A percentile compares a stretch with the other conserved stretches of the same genome.
phyloP scores from a whole-genome alignment of 2,329 filamentous ascomycete genomes.

The Pseudogymnoascus verrucosus region DNA sequence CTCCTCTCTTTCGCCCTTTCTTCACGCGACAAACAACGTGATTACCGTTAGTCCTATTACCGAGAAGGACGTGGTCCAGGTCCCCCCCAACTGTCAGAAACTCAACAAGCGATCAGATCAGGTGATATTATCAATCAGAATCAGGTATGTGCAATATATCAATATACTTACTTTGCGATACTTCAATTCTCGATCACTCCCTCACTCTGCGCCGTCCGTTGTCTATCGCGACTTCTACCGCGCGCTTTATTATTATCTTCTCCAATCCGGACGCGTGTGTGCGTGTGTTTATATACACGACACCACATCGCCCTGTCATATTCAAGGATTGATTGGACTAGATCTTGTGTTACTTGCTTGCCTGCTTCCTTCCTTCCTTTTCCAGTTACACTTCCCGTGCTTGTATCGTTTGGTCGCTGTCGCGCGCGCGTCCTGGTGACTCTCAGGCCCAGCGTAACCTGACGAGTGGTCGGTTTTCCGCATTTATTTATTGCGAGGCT shows the following conservation, averaged over 20 bases:
- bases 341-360: not conserved
- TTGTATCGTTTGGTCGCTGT: not conserved
- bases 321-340: not conserved
- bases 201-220: not conserved
- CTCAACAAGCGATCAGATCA: constrained; percentile 4
- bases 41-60: constrained; percentile 5
- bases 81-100: constrained; percentile 5
- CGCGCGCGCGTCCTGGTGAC: constrained; percentile 4
- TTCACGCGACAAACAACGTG: constrained; percentile 7
- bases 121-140: constrained; percentile 8
- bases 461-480: not conserved
- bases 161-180: not conserved
- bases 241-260: constrained; percentile 8
- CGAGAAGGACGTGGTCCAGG: constrained; percentile 1
- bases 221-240: not conserved
- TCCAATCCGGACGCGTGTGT: constrained; percentile 1
- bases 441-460: not conserved
- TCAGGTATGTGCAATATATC: constrained; percentile 1
- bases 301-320: not conserved
- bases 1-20: not conserved
- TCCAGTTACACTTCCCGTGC: not conserved
- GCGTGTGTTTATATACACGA: constrained; percentile 5
- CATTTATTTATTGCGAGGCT: not conserved
- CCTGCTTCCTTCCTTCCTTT: not conserved
- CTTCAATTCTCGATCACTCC: not conserved